Conservation (phyloP, 2,329 filamentous ascomycete species). For the Xylariaceae sp. region DNA sequence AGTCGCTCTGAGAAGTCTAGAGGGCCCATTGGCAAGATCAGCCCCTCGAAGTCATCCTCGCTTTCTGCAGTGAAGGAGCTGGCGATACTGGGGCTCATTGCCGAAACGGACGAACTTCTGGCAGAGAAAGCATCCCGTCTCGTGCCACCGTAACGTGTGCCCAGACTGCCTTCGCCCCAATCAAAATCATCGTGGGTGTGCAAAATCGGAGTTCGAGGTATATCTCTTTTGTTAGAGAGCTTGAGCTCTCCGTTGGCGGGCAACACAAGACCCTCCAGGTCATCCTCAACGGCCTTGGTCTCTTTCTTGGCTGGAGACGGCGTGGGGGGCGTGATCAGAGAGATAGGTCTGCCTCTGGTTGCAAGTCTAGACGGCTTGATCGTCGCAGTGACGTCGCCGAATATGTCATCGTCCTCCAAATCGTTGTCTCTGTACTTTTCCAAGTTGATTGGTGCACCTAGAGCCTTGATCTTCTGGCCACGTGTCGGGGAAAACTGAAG, state of each 20-base stretch:
- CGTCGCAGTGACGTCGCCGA: conserved; percentile 58
- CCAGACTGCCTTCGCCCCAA: conserved; percentile 89
- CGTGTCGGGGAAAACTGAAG: conserved; percentile 27
- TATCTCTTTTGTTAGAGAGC: conserved; percentile 56
- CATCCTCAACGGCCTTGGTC: conserved; percentile 43
- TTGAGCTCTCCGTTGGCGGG: conserved; percentile 61
- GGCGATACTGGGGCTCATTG: conserved; percentile 85
- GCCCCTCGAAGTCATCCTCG: conserved; percentile 88
- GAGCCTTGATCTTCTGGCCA: conserved; percentile 30
- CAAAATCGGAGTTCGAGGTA: conserved; percentile 56
- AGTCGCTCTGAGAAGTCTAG: conserved; percentile 78
- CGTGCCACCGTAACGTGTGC: conserved; percentile 84
- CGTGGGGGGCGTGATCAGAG: conserved; percentile 52
- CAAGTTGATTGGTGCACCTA: conserved; percentile 48
- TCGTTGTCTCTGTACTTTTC: conserved; percentile 59
- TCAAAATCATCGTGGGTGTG: conserved; percentile 72
- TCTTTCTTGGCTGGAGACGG: conserved; percentile 48
- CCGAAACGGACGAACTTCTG: conserved; percentile 81
- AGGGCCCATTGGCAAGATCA: conserved; percentile 76
- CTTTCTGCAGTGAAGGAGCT: conserved; percentile 90
- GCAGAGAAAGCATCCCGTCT: conserved; percentile 71
- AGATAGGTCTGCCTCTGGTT: conserved; percentile 20
- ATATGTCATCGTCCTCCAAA: conserved; percentile 57
- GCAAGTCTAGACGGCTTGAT: conserved; percentile 58
- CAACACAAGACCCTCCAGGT: conserved; percentile 71